Conservation (phyloP, 129 eudicot genomes). For the Lonicera japonica region DNA sequence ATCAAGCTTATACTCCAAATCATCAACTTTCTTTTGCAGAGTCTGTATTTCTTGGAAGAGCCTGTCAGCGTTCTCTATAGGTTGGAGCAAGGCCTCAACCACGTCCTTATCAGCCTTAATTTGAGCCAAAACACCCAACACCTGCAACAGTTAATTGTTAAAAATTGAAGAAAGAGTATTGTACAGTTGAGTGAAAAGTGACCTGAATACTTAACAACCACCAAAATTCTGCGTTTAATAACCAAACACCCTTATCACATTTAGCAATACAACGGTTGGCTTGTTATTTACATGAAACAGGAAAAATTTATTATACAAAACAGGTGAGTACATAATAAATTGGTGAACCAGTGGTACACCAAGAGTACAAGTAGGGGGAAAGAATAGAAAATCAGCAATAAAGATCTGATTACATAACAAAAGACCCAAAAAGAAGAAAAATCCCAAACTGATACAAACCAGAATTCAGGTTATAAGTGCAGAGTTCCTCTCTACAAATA, state of each 20-base stretch:
- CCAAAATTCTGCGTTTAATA: neutral
- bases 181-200: too few relatives aligned
- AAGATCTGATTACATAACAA: too few relatives aligned
- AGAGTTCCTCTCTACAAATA: too few relatives aligned
- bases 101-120: conserved; percentile 69
- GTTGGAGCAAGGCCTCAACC: conserved; percentile 65
- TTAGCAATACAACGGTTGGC: neutral
- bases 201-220: neutral
- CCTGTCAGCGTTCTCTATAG: conserved; percentile 63
- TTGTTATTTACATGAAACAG: too few relatives aligned
- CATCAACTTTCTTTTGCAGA: conserved; percentile 49
- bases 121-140: conserved; percentile 85
- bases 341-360: too few relatives aligned
- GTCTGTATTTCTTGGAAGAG: conserved; percentile 51
- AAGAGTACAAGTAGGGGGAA: too few relatives aligned
- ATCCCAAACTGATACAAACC: too few relatives aligned
- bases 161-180: neutral
- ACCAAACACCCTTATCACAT: neutral
- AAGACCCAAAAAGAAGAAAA: too few relatives aligned
- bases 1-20: conserved; percentile 51
- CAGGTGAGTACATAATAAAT: too few relatives aligned
- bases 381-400: too few relatives aligned
- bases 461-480: too few relatives aligned
- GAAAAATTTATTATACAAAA: too few relatives aligned
- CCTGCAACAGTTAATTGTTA: conserved; percentile 29